Base-by-base conservation (phyloP, 2,329 filamentous ascomycete species). In the Beauveria brongniartii region DNA sequence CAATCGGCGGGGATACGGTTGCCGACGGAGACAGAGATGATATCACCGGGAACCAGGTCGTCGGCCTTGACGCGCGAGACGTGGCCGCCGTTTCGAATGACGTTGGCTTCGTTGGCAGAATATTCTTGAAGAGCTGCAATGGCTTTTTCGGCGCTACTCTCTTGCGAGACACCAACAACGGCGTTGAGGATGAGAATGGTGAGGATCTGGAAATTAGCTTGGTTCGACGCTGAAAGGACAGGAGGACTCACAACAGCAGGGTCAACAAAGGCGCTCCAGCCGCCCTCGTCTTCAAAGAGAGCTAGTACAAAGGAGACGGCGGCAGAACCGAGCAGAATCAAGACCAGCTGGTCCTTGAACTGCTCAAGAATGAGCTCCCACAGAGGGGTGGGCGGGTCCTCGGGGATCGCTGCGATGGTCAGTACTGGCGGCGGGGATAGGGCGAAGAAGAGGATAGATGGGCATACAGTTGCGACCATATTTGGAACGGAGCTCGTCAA, bases 51-150 rank as follows among this genome's bases (percentile, higher is more conserved):
- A 26, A 99, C 94, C 67, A 99, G 78, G 66, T 97, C 92, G 70
- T 99, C 94, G n/a, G 94, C 94, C 80, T 94, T 96, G 77, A 99
- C 79, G 67, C 89, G 86, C 65, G 87, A 85, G 64, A 93, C 80
- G 68, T 88, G 84, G 55, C 93, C 92, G 68, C 77, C 76, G 77
- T 93, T 87, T 69, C 94, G 90, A 62, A 96, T 75, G 58, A 96
- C 93, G 72, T 93, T 99, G 68, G 94, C 93, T 75, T 96, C 91
- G 76, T 97, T 99, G 70, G 94, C 94, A 34, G 93, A 97, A 78
- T 99, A 99, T 83, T 99, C 93, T 77, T 99, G 94, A 61, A 99
- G 84, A 50, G 94, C 94, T 28, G 94, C 92, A 73, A 99, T 99
- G 56, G 94, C 94, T 79, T 97, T 97, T 75, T 99, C 94, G 66